Conservation (phyloP, 176 grass and related monocot genomes). For the Cocos nucifera region DNA sequence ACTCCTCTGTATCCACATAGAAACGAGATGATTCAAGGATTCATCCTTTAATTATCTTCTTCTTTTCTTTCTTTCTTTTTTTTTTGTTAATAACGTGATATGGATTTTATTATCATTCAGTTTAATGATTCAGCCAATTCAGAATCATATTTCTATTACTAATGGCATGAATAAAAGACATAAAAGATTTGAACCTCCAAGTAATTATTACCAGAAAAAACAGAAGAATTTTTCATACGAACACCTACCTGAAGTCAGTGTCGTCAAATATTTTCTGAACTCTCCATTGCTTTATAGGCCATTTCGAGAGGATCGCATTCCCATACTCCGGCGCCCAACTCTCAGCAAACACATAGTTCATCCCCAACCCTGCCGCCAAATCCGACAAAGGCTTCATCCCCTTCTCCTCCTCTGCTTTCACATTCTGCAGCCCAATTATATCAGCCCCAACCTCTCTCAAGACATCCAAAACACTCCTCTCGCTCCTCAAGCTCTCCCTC, state of each 20-base stretch:
- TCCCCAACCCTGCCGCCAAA: conserved; percentile 68
- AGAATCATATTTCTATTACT: too few species aligned
- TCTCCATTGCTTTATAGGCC: conserved; percentile 84
- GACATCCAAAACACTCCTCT: conserved; percentile 76
- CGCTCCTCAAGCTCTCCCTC: not conserved
- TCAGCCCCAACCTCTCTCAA: conserved; percentile 74
- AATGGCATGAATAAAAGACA: too few species aligned
- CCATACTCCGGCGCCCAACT: conserved; percentile 99
- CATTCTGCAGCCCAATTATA: conserved; percentile 87
- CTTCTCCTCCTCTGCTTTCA: conserved; percentile 76
- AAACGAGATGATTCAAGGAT: too few species aligned
- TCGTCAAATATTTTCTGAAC: conserved; percentile 68
- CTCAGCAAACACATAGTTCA: conserved; percentile 93
- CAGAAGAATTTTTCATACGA: not conserved
- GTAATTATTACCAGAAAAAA: not conserved
- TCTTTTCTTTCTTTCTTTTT: too few species aligned
- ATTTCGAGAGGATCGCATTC: conserved; percentile 84
- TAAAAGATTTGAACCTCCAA: too few species aligned
- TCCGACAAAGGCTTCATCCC: conserved; percentile 90
- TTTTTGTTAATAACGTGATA: too few species aligned
- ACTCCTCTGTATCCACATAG: too few species aligned
- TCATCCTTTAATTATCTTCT: too few species aligned
- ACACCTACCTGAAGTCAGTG: conserved; percentile 60
- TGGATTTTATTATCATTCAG: too few species aligned
- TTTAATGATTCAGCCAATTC: too few species aligned